phyloP scores from a whole-genome alignment of 2,329 filamentous ascomycete genomes.

The Ophiosphaerella herpotricha region DNA sequence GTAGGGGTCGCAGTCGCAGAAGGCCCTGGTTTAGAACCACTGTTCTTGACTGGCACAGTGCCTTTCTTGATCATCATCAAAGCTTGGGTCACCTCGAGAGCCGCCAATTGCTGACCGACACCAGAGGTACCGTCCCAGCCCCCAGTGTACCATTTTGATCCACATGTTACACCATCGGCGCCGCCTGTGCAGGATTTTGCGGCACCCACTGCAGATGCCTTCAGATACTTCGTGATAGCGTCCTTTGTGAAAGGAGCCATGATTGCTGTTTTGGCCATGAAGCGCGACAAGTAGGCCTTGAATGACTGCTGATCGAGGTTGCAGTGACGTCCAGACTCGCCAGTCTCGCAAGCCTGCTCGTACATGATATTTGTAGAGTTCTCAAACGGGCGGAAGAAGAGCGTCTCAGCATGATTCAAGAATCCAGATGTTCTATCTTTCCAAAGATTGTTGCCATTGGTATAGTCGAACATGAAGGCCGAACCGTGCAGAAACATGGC shows the following conservation, averaged over 20 bases:
- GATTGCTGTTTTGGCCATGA: constrained; percentile 55
- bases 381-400: constrained; percentile 60
- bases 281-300: constrained; percentile 76
- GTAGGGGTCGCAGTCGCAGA: constrained; percentile 16
- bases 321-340: constrained; percentile 55
- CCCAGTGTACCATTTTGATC: constrained; percentile 52
- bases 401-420: constrained; percentile 52
- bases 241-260: constrained; percentile 50
- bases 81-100: constrained; percentile 52
- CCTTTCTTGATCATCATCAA: constrained; percentile 45
- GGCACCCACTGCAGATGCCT: constrained; percentile 49
- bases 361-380: constrained; percentile 62
- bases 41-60: constrained; percentile 34
- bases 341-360: constrained; percentile 69
- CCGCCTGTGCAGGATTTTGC: constrained; percentile 51
- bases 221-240: constrained; percentile 46
- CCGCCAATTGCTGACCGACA: constrained; percentile 52
- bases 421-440: constrained; percentile 63
- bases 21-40: constrained; percentile 22
- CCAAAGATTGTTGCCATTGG: constrained; percentile 57
- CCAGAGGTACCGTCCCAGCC: constrained; percentile 49
- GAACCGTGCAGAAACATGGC: constrained; percentile 61
- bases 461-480: constrained; percentile 61
- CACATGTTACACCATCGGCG: constrained; percentile 47
- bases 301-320: constrained; percentile 74